A percentile compares a stretch with the other conserved stretches of the same genome.
These are phyloP conservation scores for Pichia sp. DNA, from an alignment of 1,139 yeast genomes.

Conservation along the genomic window DNA sequence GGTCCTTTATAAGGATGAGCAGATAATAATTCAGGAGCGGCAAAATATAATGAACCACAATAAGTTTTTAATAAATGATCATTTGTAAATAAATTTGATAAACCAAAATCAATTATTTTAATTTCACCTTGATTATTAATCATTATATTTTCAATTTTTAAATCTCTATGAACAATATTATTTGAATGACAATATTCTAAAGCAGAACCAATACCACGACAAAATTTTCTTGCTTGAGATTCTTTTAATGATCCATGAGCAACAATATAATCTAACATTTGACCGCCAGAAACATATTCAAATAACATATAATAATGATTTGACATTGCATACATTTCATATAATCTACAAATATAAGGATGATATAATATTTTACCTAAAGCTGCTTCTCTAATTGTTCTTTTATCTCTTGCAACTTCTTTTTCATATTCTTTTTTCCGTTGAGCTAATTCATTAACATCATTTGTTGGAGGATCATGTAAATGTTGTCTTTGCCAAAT, in stretches of 20 bases:
- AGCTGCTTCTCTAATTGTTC: slow-evolving; percentile 94
- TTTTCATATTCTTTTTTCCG: slow-evolving; percentile 73
- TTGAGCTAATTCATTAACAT: slow-evolving; percentile 51
- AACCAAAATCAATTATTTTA: slow-evolving; percentile 92
- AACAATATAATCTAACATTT: slow-evolving; percentile 93
- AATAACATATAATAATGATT: slow-evolving; percentile 95
- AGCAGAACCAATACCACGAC: slow-evolving; percentile 94
- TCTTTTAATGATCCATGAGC: slow-evolving; percentile 95
- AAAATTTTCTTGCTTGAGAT: slow-evolving; percentile 89
- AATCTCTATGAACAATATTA: slow-evolving; percentile 93
- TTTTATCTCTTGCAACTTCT: slow-evolving; percentile 83
- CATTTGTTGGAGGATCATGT: slow-evolving; percentile 57
- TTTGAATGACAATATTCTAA: slow-evolving; percentile 89
- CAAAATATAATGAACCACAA: slow-evolving; percentile 96
- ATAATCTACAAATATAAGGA: slow-evolving; percentile 85
- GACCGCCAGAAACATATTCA: slow-evolving; percentile 97
- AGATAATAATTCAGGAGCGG: slow-evolving; percentile 92
- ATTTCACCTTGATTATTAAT: slow-evolving; percentile 91
- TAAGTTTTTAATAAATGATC: slow-evolving; percentile 77
- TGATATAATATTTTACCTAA: slow-evolving; percentile 85
- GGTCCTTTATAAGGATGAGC: slow-evolving; percentile 95
- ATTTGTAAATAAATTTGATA: slow-evolving; percentile 78
- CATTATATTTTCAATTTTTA: slow-evolving; percentile 94
- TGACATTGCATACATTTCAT: slow-evolving; percentile 95
- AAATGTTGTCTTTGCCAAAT: slow-evolving; percentile 72